phyloP scores from a whole-genome alignment of 2,329 filamentous ascomycete species.

The Colletotrichum sojae region DNA sequence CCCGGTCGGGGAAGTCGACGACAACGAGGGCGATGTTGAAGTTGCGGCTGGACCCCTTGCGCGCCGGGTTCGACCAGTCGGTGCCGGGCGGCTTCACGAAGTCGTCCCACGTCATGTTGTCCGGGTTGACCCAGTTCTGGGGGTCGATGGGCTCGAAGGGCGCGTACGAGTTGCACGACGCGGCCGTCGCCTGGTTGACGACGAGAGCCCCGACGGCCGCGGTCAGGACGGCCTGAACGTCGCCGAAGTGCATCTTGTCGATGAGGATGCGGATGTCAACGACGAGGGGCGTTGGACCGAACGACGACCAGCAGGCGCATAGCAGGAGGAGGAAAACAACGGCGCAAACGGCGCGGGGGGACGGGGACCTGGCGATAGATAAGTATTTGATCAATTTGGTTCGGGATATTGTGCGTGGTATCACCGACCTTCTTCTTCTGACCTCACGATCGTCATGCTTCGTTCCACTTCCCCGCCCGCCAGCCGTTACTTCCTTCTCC shows the following conservation, averaged over 20 bases:
- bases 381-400: slow-evolving; percentile 2
- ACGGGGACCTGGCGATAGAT: slow-evolving; percentile 6
- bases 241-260: slow-evolving; percentile 21
- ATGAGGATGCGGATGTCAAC: not conserved
- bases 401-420: not conserved
- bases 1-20: slow-evolving; percentile 64
- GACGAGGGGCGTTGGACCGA: not conserved
- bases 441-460: slow-evolving; percentile 24
- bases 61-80: slow-evolving; percentile 61
- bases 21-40: slow-evolving; percentile 70
- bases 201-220: slow-evolving; percentile 29
- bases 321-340: not conserved
- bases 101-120: slow-evolving; percentile 68
- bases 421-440: slow-evolving; percentile 28
- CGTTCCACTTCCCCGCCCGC: slow-evolving; percentile 31
- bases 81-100: slow-evolving; percentile 62
- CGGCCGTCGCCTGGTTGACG: slow-evolving; percentile 5
- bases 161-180: slow-evolving; percentile 44
- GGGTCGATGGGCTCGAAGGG: slow-evolving; percentile 65
- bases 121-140: slow-evolving; percentile 67
- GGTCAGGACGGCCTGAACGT: slow-evolving; percentile 27
- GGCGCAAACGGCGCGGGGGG: not conserved
- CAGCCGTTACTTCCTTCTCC: slow-evolving; percentile 10
- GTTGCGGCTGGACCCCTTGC: slow-evolving; percentile 62
- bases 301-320: slow-evolving; percentile 18